These are phyloP conservation scores for Hypomyces perniciosus DNA, from an alignment of 2,329 filamentous ascomycete genomes.

Conservation along the genomic window DNA sequence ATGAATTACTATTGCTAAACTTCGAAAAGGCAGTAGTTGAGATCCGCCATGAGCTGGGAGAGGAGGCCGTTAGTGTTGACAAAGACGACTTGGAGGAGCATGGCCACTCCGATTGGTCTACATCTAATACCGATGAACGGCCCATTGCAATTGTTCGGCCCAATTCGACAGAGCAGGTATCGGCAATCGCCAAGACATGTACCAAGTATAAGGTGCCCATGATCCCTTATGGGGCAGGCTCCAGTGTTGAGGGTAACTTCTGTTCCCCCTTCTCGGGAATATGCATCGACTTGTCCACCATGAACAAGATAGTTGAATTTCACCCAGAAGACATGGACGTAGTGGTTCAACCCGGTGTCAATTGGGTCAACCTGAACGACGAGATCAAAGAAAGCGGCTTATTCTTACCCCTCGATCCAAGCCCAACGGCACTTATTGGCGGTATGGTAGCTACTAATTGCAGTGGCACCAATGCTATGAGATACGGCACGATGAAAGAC, in stretches of 20 bases:
- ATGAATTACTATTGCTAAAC: not conserved
- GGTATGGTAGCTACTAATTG: slow-evolving; percentile 64
- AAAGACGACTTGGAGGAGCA: slow-evolving; percentile 57
- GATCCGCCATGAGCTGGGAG: slow-evolving; percentile 31
- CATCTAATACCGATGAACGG: slow-evolving; percentile 56
- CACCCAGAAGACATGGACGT: slow-evolving; percentile 67
- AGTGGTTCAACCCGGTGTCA: slow-evolving; percentile 62
- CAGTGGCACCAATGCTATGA: slow-evolving; percentile 52
- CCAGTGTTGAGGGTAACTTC: slow-evolving; percentile 66
- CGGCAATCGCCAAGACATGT: slow-evolving; percentile 56
- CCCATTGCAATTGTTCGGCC: slow-evolving; percentile 63
- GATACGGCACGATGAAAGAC: slow-evolving; percentile 72
- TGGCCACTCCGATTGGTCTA: slow-evolving; percentile 66
- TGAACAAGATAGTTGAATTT: slow-evolving; percentile 60
- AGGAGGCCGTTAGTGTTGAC: slow-evolving; percentile 58
- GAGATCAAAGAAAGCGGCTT: slow-evolving; percentile 55
- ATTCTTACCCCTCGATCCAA: slow-evolving; percentile 66
- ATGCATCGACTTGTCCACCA: slow-evolving; percentile 62
- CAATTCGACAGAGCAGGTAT: slow-evolving; percentile 57
- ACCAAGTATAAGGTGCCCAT: slow-evolving; percentile 59
- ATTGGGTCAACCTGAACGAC: slow-evolving; percentile 63
- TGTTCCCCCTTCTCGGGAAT: slow-evolving; percentile 61
- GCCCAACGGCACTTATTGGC: slow-evolving; percentile 52
- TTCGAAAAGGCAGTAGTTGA: slow-evolving; percentile 15
- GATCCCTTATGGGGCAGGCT: slow-evolving; percentile 70